These are phyloP conservation scores for Raffaelea arxii DNA, from an alignment of 2,329 filamentous ascomycete species.

Conservation along the genomic window DNA sequence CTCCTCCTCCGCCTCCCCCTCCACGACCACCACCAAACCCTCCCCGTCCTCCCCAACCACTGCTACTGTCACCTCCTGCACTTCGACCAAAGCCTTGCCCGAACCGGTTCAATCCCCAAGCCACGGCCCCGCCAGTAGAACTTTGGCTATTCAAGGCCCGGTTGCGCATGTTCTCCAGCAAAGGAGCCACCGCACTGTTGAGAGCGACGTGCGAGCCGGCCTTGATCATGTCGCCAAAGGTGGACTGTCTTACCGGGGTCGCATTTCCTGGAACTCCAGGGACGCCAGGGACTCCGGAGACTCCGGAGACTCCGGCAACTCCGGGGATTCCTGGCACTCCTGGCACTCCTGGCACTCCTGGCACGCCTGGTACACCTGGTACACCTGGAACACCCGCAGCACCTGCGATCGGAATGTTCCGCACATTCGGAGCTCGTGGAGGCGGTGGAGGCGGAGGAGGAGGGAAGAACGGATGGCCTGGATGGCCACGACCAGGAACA, in stretches of 20 bases:
- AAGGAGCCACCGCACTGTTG: background rate
- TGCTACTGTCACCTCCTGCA: background rate
- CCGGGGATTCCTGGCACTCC: background rate
- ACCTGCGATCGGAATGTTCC: too few species aligned
- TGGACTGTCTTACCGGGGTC: too few species aligned
- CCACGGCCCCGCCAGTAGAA: too few species aligned
- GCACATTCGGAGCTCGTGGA: background rate
- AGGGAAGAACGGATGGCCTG: too few species aligned
- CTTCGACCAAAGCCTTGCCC: slow-evolving; percentile 4
- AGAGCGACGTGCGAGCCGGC: background rate
- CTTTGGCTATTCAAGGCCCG: background rate
- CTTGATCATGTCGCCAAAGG: slow-evolving; percentile 1
- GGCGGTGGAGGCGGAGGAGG: background rate
- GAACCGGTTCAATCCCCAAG: too few species aligned
- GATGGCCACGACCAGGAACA: too few species aligned
- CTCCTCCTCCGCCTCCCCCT: slow-evolving; percentile 23
- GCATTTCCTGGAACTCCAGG: too few species aligned
- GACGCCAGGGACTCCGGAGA: too few species aligned
- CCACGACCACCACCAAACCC: background rate
- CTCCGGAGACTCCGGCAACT: too few species aligned
- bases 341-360: background rate
- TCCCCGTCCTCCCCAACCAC: background rate
- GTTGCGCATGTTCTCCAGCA: slow-evolving; percentile 5
- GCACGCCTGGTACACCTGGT: background rate
- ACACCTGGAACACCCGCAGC: background rate